Conservation (phyloP, 2,329 filamentous ascomycete genomes). For the Penicillium frequentans region DNA sequence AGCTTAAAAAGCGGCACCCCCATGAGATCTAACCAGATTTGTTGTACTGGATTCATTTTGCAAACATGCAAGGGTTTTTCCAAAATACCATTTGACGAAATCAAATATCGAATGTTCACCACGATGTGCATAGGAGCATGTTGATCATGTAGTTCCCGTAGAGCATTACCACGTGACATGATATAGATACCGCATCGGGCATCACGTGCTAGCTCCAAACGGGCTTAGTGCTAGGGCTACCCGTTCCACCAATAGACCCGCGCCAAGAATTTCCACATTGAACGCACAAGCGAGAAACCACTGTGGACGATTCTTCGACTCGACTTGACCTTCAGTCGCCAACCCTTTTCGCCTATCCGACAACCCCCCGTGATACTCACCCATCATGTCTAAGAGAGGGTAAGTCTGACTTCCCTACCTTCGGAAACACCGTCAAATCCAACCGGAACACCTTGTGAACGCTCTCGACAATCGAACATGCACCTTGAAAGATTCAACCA, state of each 20-base stretch:
- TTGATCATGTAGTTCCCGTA: neutral
- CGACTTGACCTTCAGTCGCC: slow-evolving; percentile 30
- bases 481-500: slow-evolving; percentile 9
- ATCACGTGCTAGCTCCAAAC: slow-evolving; percentile 11
- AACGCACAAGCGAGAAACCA: slow-evolving; percentile 48
- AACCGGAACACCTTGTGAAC: slow-evolving; percentile 14
- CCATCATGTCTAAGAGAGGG: slow-evolving; percentile 55
- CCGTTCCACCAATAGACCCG: slow-evolving; percentile 24
- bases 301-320: slow-evolving; percentile 27
- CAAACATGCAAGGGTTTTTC: no score
- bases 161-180: neutral
- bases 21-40: no score
- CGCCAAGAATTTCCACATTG: slow-evolving; percentile 46
- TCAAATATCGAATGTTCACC: neutral
- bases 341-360: slow-evolving; percentile 38
- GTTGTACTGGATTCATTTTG: no score
- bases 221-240: slow-evolving; percentile 41
- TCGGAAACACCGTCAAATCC: neutral
- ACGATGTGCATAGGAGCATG: neutral
- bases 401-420: slow-evolving; percentile 35
- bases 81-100: no score
- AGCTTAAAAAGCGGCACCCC: no score
- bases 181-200: slow-evolving; percentile 6
- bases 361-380: slow-evolving; percentile 41
- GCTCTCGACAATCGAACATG: slow-evolving; percentile 12